phyloP scores from a whole-genome alignment of 352 stramenopile species.

The Phytophthora idaei region DNA sequence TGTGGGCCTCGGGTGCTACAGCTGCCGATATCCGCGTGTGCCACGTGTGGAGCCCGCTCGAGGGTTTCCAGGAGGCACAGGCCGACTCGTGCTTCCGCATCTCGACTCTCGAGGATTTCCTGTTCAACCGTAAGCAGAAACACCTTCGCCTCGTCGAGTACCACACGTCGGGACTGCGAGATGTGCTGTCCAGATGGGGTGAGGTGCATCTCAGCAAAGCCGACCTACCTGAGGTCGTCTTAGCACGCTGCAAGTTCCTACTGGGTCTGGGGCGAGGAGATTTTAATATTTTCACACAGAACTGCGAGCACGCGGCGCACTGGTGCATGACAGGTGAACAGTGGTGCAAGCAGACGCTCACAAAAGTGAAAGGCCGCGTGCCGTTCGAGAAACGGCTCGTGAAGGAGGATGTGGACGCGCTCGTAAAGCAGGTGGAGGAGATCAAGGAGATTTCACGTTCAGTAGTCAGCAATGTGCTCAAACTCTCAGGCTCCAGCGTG shows the following conservation, averaged over 20 bases:
- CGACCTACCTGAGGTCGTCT: slow-evolving; percentile 82
- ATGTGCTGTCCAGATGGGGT: slow-evolving; percentile 83
- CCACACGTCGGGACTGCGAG: slow-evolving; percentile 79
- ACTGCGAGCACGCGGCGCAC: slow-evolving; percentile 87
- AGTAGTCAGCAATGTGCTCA: slow-evolving; percentile 73
- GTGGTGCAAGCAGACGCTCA: slow-evolving; percentile 89
- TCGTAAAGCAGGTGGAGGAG: slow-evolving; percentile 74
- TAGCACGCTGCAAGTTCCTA: slow-evolving; percentile 84
- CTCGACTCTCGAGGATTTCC: slow-evolving; percentile 85
- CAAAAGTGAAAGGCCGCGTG: slow-evolving; percentile 68
- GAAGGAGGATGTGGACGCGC: slow-evolving; percentile 78
- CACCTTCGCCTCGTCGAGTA: slow-evolving; percentile 86
- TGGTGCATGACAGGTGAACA: slow-evolving; percentile 91
- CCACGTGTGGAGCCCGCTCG: slow-evolving; percentile 86
- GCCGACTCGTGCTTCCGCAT: slow-evolving; percentile 88
- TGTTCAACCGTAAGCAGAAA: slow-evolving; percentile 62
- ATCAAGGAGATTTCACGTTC: slow-evolving; percentile 74
- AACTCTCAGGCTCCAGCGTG: slow-evolving; percentile 60
- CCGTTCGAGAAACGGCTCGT: slow-evolving; percentile 79
- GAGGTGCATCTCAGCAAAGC: slow-evolving; percentile 87
- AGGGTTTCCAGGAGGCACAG: slow-evolving; percentile 75
- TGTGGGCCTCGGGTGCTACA: slow-evolving; percentile 77
- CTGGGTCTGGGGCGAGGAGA: slow-evolving; percentile 76
- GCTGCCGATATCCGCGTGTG: slow-evolving; percentile 73
- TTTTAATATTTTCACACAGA: slow-evolving; percentile 90